These are phyloP conservation scores for Solanum microdontum DNA, from an alignment of 257 asterid genomes.

Conservation along the genomic window DNA sequence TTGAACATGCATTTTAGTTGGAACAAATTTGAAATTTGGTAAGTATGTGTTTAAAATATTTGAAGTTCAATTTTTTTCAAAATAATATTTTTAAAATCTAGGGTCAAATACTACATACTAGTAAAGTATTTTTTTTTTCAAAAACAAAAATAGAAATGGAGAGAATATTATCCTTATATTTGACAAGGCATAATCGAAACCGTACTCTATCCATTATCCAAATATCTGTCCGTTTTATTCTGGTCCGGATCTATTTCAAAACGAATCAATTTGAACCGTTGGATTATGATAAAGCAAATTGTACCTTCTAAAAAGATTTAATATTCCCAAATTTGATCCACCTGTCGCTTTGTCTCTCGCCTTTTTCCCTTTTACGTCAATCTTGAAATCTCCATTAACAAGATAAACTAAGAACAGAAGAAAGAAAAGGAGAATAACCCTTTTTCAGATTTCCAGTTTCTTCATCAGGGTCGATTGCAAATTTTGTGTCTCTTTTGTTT, in stretches of 20 bases:
- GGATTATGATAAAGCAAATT: background rate
- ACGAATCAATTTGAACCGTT: background rate
- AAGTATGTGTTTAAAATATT: background rate
- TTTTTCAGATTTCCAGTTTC: background rate
- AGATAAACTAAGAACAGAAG: background rate
- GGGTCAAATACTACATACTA: background rate
- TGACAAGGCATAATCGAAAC: background rate
- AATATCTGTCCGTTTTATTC: background rate
- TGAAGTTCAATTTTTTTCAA: background rate
- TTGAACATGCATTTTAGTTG: too few relatives aligned
- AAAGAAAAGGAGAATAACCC: background rate
- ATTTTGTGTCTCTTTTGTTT: background rate
- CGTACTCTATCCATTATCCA: background rate
- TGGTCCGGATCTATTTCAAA: background rate
- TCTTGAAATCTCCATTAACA: background rate
- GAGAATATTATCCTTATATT: background rate
- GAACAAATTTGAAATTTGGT: background rate
- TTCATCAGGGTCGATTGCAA: background rate
- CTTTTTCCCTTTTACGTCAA: background rate
- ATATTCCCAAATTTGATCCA: background rate
- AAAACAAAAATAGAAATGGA: background rate
- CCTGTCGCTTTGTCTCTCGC: background rate
- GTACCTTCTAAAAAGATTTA: background rate
- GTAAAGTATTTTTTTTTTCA: background rate
- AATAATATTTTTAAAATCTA: too few relatives aligned